Conservation (phyloP, 116 monocot species). For the Iris pallida region DNA sequence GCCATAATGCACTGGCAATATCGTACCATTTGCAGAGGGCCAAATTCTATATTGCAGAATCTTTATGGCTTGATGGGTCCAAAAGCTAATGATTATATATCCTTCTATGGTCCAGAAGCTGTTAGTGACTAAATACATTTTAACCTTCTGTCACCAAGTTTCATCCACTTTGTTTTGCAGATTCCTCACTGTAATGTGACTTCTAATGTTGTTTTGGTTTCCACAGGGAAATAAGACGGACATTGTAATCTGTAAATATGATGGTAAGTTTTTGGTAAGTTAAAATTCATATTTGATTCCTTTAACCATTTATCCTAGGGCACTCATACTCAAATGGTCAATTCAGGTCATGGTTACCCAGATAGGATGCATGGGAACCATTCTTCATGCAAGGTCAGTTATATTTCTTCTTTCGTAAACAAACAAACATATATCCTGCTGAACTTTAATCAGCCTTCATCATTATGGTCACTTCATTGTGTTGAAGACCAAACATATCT, state of each 20-base stretch:
- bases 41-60: too few species aligned
- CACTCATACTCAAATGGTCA: slow-evolving; percentile 11
- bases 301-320: neutral
- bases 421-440: neutral
- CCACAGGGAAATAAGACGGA: slow-evolving; percentile 87
- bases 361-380: slow-evolving; percentile 92
- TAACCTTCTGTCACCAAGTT: too few species aligned
- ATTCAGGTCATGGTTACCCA: slow-evolving; percentile 90
- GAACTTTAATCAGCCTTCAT: neutral
- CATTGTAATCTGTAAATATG: slow-evolving; percentile 74
- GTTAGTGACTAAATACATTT: too few species aligned
- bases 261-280: slow-evolving; percentile 74
- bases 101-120: too few species aligned
- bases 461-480: neutral
- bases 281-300: neutral
- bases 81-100: too few species aligned
- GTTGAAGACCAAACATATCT: neutral
- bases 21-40: too few species aligned
- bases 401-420: neutral
- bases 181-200: too few species aligned
- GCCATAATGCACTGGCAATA: too few species aligned
- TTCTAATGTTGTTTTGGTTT: slow-evolving; percentile 1
- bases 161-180: too few species aligned
- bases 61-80: too few species aligned
- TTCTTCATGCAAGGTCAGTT: slow-evolving; percentile 80